These are phyloP conservation scores for Evernia prunastri DNA, from an alignment of 495 filamentous ascomycete species.

Conservation along the genomic window DNA sequence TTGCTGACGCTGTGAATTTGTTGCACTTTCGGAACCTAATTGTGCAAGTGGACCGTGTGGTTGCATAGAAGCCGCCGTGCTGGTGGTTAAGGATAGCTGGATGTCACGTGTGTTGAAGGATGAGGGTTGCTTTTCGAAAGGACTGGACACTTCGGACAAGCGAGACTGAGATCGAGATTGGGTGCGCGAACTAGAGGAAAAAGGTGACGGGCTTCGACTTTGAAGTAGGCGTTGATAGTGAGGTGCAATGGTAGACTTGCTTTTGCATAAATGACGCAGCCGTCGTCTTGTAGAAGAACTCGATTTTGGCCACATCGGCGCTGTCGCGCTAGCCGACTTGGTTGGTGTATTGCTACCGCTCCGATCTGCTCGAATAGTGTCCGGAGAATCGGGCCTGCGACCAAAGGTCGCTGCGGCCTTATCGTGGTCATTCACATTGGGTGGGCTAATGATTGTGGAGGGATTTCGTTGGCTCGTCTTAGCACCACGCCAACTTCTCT, in stretches of 20 bases:
- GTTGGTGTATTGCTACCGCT: constrained; percentile 67
- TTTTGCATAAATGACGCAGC: constrained; percentile 75
- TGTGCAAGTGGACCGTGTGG: constrained; percentile 62
- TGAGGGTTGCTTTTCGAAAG: constrained; percentile 29
- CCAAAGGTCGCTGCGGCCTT: background rate
- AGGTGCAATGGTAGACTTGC: constrained; percentile 60
- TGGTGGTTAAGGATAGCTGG: constrained; percentile 74
- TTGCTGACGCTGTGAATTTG: constrained; percentile 21
- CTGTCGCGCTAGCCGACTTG: constrained; percentile 29
- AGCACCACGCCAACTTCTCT: constrained; percentile 69
- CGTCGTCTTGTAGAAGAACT: constrained; percentile 71
- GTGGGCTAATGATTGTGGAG: constrained; percentile 13
- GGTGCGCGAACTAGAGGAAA: constrained; percentile 34
- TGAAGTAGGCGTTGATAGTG: constrained; percentile 66
- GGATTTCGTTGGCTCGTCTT: constrained; percentile 23
- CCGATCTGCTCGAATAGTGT: constrained; percentile 36
- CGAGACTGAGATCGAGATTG: constrained; percentile 29
- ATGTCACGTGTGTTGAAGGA: constrained; percentile 69
- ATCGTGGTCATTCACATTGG: constrained; percentile 1
- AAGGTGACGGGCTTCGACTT: constrained; percentile 68
- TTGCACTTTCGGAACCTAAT: constrained; percentile 38
- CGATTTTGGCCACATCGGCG: constrained; percentile 68
- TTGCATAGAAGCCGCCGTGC: constrained; percentile 74
- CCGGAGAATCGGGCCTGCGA: constrained; percentile 29
- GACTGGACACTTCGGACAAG: constrained; percentile 26